Base-by-base conservation (phyloP, 768 basidiomycete genomes). In the Auricularia auricula-judae region DNA sequence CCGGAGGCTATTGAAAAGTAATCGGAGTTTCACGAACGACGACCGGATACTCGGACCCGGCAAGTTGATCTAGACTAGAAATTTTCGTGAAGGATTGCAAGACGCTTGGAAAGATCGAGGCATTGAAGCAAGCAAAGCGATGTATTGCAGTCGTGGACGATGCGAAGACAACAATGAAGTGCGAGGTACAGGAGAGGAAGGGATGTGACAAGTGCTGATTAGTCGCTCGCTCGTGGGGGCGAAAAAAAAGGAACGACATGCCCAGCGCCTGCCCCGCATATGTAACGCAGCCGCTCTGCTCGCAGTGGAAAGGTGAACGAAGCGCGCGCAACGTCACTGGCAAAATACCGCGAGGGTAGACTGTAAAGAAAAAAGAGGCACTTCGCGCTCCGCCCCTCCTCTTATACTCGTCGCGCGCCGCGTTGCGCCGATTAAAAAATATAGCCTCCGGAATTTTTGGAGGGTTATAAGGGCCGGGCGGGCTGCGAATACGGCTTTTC, bases 201-300 rank as follows among this genome's bases (percentile, higher is more conserved):
- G 56, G 18, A 59, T 59, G 56, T 59, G 56, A 29, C 56, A 59
- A 34, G 34, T n/a, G 56, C 56, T 59, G 56, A 59, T 59, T 59
- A 29, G 56, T 23, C 56, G 56, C 56, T 59, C 56, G 14, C 56
- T 33, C 56, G 14, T 14, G 14, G 34, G 23, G 23, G 56, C 23
- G 7, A n/a, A 29, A 59, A 29, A 59, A 0, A 35, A 59, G 56
- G 56, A 59, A 59, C 56, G 56, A 23, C 56, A 59, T 59, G 56
- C 56, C 56, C 56, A 59, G 56, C 56, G 23, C 23, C 34, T 59
- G 56, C 21, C 54, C 54, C 54, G 43, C 29, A 29, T 14, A 56
- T 11, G 53, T 29, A 29, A 29, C 29, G 29, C 39, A 42, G 39
- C 7, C 34, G 23, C 29, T 59, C 56, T 59, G 23, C 56, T 59